A percentile compares a stretch with the other conserved stretches of the same genome.
Evolutionary conservation across 1,139 yeast species (phyloP).

Genomic region (Komagataea norvegica): DNA sequence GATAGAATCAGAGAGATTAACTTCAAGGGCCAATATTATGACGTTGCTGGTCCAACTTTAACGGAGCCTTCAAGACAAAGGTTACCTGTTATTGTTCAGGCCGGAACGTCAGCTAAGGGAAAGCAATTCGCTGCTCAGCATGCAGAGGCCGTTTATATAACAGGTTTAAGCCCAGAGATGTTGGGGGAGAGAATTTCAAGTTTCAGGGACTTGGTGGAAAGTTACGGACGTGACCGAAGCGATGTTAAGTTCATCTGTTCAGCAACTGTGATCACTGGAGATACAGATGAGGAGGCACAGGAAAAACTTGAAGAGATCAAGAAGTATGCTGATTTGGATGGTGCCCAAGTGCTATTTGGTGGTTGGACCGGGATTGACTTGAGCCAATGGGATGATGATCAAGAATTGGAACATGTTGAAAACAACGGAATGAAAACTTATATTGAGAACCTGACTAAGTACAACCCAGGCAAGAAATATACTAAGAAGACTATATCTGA

Average conservation of each 20-base stretch:
- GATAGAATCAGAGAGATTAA: constrained; percentile 34
- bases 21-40: constrained; percentile 34
- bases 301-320: constrained; percentile 24
- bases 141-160: constrained; percentile 39
- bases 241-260: constrained; percentile 11
- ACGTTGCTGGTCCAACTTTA: constrained; percentile 37
- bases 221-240: constrained; percentile 1
- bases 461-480: constrained; percentile 17
- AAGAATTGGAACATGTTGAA: constrained; percentile 25
- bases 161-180: constrained; percentile 26
- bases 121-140: constrained; percentile 39
- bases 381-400: constrained; percentile 26
- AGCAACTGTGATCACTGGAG: constrained; percentile 21
- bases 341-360: constrained; percentile 30
- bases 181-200: constrained; percentile 20
- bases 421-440: constrained; percentile 4
- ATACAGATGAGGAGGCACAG: constrained; percentile 26
- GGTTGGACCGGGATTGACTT: constrained; percentile 33
- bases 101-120: constrained; percentile 42
- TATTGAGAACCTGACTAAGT: constrained; percentile 14
- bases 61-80: constrained; percentile 41
- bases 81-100: constrained; percentile 40
- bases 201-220: constrained; percentile 14
- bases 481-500: constrained; percentile 27
- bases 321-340: constrained; percentile 28